Conservation (phyloP, 1,139 yeast genomes). For the Nematodospora anomalae region DNA sequence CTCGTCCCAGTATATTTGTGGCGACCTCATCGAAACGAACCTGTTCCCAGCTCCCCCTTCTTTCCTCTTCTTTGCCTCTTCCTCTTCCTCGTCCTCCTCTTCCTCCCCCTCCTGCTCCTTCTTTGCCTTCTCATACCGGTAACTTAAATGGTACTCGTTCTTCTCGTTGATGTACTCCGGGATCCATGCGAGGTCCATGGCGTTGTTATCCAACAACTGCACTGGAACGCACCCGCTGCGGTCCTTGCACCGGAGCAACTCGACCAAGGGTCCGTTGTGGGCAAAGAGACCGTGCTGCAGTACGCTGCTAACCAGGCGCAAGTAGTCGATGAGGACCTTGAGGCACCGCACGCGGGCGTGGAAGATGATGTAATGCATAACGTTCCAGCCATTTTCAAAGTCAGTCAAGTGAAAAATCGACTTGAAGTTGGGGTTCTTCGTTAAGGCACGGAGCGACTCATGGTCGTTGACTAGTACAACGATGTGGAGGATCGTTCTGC, state of each 20-base stretch:
- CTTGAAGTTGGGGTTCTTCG: conserved; percentile 46
- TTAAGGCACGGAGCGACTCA: conserved; percentile 45
- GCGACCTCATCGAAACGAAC: conserved; percentile 13
- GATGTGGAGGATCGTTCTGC: conserved; percentile 66
- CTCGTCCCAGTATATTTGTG: conserved; percentile 32
- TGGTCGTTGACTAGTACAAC: conserved; percentile 53
- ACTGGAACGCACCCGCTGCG: conserved; percentile 65
- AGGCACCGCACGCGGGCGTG: conserved; percentile 61
- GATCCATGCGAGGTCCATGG: conserved; percentile 40
- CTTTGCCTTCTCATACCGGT: conserved; percentile 20
- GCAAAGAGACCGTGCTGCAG: conserved; percentile 19
- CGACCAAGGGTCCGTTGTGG: conserved; percentile 27
- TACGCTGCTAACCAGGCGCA: conserved; percentile 18
- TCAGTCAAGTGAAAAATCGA: conserved; percentile 49
- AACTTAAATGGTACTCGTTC: conserved; percentile 23
- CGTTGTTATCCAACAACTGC: conserved; percentile 52
- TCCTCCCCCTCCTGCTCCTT: conserved; percentile 6
- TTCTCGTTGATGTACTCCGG: conserved; percentile 45
- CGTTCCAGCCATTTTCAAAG: conserved; percentile 81
- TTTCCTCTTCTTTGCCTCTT: too few relatives aligned
- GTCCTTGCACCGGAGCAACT: conserved; percentile 59
- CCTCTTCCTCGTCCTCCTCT: conserved; percentile 7
- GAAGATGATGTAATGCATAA: conserved; percentile 68
- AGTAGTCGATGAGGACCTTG: conserved; percentile 44
- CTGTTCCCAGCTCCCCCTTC: too few relatives aligned